Evolutionary conservation across 2,329 filamentous ascomycete species (phyloP).

Genomic region (Geosmithia morbida): DNA sequence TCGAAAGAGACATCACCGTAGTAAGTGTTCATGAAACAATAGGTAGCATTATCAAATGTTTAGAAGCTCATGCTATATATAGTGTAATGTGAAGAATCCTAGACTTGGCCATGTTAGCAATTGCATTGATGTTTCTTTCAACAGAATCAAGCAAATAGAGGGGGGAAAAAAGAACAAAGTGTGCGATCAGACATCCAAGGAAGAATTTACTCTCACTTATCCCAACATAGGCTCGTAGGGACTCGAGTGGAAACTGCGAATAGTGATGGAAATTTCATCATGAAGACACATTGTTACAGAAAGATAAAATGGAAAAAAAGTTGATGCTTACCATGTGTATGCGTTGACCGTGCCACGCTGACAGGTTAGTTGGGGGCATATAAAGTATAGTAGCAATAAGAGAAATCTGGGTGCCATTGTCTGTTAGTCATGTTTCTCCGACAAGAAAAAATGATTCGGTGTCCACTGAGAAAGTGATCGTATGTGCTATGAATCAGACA

Average conservation of each 20-base stretch:
- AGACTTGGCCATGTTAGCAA: background rate
- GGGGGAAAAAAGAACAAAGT: constrained; percentile 6
- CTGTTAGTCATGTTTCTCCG: background rate
- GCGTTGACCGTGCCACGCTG: background rate
- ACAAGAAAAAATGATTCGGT: constrained; percentile 1
- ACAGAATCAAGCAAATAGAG: background rate
- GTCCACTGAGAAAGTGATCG: constrained; percentile 1
- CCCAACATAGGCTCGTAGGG: constrained; percentile 48
- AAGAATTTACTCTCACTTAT: constrained; percentile 56
- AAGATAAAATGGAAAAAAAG: constrained; percentile 6
- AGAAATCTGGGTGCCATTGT: background rate
- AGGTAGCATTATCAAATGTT: too few species aligned
- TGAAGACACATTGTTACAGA: constrained; percentile 12
- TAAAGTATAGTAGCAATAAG: background rate
- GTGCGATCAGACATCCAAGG: constrained; percentile 61
- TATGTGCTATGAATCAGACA: constrained; percentile 41
- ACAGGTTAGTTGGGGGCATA: background rate
- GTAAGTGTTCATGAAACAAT: too few species aligned
- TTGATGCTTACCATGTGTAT: constrained; percentile 3
- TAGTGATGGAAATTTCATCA: constrained; percentile 65
- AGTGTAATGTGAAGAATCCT: background rate
- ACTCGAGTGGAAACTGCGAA: constrained; percentile 87
- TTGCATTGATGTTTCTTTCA: background rate
- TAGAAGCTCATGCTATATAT: too few species aligned
- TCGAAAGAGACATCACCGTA: too few species aligned